Conservation (phyloP, 148 eudicot species). For the Vaccinium vitisidaea region DNA sequence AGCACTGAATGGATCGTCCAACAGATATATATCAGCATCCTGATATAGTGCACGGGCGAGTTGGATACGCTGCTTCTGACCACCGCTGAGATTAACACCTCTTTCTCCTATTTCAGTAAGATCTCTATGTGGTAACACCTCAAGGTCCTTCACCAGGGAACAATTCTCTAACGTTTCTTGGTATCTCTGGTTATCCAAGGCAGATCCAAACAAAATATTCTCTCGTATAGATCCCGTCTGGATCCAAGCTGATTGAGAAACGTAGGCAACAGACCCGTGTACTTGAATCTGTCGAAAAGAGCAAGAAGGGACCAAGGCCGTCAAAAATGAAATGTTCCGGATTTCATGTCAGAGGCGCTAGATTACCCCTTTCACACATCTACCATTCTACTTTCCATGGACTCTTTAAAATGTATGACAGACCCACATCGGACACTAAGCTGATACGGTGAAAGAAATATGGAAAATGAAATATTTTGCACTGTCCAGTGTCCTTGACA, state of each 20-base stretch:
- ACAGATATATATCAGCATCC: slow-evolving; percentile 79
- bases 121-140: slow-evolving; percentile 75
- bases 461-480: background rate
- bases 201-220: slow-evolving; percentile 73
- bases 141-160: slow-evolving; percentile 77
- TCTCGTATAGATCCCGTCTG: slow-evolving; percentile 83
- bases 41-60: slow-evolving; percentile 93
- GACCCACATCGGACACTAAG: background rate
- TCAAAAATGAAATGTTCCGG: background rate
- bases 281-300: slow-evolving; percentile 55
- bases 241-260: slow-evolving; percentile 95
- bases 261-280: slow-evolving; percentile 72
- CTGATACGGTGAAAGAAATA: background rate
- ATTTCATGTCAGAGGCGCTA: background rate
- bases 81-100: slow-evolving; percentile 94
- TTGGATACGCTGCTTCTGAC: slow-evolving; percentile 93
- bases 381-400: background rate
- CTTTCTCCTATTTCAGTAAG: slow-evolving; percentile 94
- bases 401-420: background rate
- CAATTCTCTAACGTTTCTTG: slow-evolving; percentile 67
- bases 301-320: background rate
- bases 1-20: slow-evolving; percentile 97
- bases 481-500: background rate
- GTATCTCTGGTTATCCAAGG: slow-evolving; percentile 56
- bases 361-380: background rate